These are phyloP conservation scores for Pholiota conissans DNA, from an alignment of 768 basidiomycete species.

Conservation along the genomic window DNA sequence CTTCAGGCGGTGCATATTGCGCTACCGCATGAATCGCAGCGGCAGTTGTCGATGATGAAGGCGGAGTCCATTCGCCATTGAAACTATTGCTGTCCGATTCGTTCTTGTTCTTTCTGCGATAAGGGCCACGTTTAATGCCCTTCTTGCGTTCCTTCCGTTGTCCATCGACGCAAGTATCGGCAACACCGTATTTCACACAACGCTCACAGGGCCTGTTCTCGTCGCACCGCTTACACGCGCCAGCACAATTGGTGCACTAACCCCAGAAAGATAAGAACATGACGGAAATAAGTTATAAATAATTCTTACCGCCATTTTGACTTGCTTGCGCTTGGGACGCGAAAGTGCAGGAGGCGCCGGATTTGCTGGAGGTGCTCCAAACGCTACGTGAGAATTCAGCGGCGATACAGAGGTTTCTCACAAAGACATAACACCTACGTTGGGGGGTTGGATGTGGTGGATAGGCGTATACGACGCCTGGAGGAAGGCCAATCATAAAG, in stretches of 20 bases:
- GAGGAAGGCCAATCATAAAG: constrained; percentile 41
- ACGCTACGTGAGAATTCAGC: constrained; percentile 22
- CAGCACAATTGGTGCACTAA: constrained; percentile 83
- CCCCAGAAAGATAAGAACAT: background rate
- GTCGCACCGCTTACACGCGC: constrained; percentile 88
- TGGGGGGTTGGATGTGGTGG: constrained; percentile 35
- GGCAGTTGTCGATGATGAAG: constrained; percentile 23
- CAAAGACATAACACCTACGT: constrained; percentile 24
- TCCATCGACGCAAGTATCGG: constrained; percentile 80
- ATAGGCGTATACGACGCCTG: constrained; percentile 46
- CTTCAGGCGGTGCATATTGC: constrained; percentile 34
- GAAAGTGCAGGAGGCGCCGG: constrained; percentile 26
- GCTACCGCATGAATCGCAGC: constrained; percentile 33
- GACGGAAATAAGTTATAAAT: background rate
- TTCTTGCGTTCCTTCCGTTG: constrained; percentile 93
- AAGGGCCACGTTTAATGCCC: constrained; percentile 85
- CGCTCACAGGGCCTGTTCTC: constrained; percentile 87
- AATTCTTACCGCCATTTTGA: constrained; percentile 73
- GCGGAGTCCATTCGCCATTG: constrained; percentile 30
- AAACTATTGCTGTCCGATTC: constrained; percentile 18
- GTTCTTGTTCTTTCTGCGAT: constrained; percentile 61
- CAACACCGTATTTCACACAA: constrained; percentile 85
- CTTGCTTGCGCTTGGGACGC: constrained; percentile 79
- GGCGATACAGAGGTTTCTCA: constrained; percentile 9
- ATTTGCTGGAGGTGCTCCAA: constrained; percentile 23